Percentiles rank a stretch among this genome's conserved stretches.
Evolutionary conservation across 768 basidiomycete genomes (phyloP).

Genomic region (Cystobasidium tubakii): DNA sequence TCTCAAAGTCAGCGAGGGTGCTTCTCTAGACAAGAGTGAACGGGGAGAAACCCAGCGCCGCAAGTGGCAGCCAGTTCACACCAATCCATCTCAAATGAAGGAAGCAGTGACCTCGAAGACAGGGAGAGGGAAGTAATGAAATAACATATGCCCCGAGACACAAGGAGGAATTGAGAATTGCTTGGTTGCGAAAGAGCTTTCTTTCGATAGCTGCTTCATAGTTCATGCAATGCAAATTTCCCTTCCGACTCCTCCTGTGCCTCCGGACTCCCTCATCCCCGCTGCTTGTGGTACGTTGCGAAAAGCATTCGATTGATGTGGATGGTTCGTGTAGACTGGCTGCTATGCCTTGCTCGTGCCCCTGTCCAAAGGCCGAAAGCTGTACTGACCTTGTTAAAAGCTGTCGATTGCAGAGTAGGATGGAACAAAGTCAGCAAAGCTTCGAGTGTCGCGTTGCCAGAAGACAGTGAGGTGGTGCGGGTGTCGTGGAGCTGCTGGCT

Average conservation of each 20-base stretch:
- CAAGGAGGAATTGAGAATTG: neutral
- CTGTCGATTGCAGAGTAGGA: neutral
- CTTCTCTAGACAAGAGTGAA: neutral
- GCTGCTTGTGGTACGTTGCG: neutral
- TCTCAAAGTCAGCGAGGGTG: constrained; percentile 15
- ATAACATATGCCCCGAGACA: neutral
- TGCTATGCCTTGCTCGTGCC: neutral
- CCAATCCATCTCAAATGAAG: constrained; percentile 4
- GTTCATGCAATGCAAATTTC: neutral
- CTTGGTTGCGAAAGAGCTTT: neutral
- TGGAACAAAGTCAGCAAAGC: neutral
- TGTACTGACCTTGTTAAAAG: neutral
- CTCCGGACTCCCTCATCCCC: constrained; percentile 2
- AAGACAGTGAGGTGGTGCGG: neutral
- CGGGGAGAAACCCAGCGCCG: neutral
- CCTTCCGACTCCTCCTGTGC: neutral
- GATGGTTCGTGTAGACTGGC: neutral
- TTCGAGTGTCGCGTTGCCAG: neutral
- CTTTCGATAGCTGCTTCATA: neutral
- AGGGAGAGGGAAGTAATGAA: constrained; percentile 10
- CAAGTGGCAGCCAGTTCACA: neutral
- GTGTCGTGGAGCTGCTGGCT: neutral
- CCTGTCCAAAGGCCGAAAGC: neutral
- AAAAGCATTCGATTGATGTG: neutral
- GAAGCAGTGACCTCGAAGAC: constrained; percentile 25